These are phyloP conservation scores for Allomyces arbusculus DNA, from an alignment of 192 early-diverging fungal species.

Conservation along the genomic window DNA sequence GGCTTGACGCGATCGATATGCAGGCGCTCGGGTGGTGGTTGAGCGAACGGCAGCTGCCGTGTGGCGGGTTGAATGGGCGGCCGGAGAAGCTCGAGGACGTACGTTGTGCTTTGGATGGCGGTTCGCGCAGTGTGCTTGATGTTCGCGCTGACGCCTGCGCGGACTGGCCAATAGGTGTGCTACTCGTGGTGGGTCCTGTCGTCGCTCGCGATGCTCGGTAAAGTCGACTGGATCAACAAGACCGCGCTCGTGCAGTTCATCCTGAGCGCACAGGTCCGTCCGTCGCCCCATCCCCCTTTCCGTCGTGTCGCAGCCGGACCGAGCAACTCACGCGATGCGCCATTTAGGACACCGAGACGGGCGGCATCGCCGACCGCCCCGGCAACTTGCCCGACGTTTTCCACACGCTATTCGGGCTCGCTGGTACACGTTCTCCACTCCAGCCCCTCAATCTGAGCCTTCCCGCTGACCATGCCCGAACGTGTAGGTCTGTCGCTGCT, in stretches of 20 bases:
- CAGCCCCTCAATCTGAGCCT: not conserved
- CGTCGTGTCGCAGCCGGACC: not conserved
- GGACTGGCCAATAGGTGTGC: constrained; percentile 37
- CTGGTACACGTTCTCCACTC: constrained; percentile 20
- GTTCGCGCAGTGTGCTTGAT: not conserved
- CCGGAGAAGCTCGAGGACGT: constrained; percentile 93
- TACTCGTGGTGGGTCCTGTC: constrained; percentile 99
- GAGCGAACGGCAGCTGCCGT: constrained; percentile 72
- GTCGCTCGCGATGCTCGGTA: constrained; percentile 55
- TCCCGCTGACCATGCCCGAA: not conserved
- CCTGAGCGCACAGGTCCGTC: constrained; percentile 41
- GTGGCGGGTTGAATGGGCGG: constrained; percentile 85
- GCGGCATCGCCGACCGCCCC: constrained; percentile 84
- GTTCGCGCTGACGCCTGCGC: not conserved
- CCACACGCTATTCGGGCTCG: constrained; percentile 87
- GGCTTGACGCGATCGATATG: constrained; percentile 54
- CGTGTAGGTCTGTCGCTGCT: constrained; percentile 50
- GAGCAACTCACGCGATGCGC: not conserved
- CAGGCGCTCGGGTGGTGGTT: constrained; percentile 84
- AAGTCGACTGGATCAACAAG: constrained; percentile 68
- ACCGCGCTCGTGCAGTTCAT: constrained; percentile 59
- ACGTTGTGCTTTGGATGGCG: constrained; percentile 2
- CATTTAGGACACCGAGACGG: constrained; percentile 46
- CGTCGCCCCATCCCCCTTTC: constrained; percentile 6
- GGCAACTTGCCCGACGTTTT: constrained; percentile 88